Conservation (phyloP, 164 flowering plant genomes). For the Macadamia tetraphylla region DNA sequence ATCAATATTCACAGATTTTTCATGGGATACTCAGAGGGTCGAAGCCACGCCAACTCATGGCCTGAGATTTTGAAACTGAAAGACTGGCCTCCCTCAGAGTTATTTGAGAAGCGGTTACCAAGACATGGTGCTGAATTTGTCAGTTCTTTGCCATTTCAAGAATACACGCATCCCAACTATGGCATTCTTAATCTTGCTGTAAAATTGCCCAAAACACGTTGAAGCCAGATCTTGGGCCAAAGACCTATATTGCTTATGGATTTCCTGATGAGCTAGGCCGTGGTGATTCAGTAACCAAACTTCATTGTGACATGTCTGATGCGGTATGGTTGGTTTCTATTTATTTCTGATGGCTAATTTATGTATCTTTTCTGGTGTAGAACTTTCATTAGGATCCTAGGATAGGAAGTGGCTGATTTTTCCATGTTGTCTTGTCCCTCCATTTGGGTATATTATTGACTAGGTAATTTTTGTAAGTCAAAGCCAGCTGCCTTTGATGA, state of each 20-base stretch:
- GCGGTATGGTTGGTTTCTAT: slow-evolving; percentile 39
- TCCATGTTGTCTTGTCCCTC: no score
- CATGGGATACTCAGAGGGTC: slow-evolving; percentile 38
- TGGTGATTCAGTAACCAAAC: slow-evolving; percentile 73
- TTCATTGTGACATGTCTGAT: slow-evolving; percentile 80
- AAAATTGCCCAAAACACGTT: slow-evolving; percentile 36
- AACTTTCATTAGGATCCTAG: no score
- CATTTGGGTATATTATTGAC: no score
- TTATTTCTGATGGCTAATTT: neutral
- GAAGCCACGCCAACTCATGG: slow-evolving; percentile 21
- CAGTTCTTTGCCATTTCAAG: slow-evolving; percentile 49
- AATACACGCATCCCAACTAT: slow-evolving; percentile 46
- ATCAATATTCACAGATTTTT: slow-evolving; percentile 51
- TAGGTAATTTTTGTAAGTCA: no score
- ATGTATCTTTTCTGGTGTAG: no score
- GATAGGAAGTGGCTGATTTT: no score
- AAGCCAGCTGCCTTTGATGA: no score
- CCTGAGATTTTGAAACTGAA: slow-evolving; percentile 58
- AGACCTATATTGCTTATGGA: slow-evolving; percentile 71
- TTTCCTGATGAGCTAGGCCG: slow-evolving; percentile 48
- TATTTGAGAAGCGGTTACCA: slow-evolving; percentile 44
- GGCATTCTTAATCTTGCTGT: slow-evolving; percentile 52
- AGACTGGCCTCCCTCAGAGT: slow-evolving; percentile 64
- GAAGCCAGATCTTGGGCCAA: slow-evolving; percentile 72
- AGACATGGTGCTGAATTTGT: slow-evolving; percentile 57